Conservation (phyloP, 1,139 yeast genomes). For the Yamadazyma mexicana region DNA sequence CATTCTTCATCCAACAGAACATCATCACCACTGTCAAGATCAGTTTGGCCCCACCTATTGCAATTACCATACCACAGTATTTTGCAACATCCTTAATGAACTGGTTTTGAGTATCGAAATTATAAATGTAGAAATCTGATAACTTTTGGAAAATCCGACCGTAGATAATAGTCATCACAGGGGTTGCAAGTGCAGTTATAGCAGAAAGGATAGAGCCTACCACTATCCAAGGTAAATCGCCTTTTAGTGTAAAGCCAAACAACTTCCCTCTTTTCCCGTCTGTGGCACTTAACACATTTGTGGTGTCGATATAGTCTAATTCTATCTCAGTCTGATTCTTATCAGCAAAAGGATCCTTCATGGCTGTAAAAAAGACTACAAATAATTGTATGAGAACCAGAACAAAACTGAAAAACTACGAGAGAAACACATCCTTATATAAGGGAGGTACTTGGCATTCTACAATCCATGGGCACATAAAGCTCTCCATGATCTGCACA, state of each 20-base stretch:
- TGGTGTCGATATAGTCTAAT: slow-evolving; percentile 9
- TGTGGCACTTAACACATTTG: slow-evolving; percentile 4
- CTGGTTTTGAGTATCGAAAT: slow-evolving; percentile 20
- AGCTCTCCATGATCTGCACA: neutral
- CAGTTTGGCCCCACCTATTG: slow-evolving; percentile 56
- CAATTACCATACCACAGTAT: slow-evolving; percentile 54
- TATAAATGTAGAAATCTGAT: slow-evolving; percentile 32
- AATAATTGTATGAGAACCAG: too few species aligned
- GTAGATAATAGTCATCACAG: slow-evolving; percentile 62
- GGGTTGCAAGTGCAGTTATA: slow-evolving; percentile 54
- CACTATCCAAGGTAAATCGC: slow-evolving; percentile 24
- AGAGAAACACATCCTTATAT: neutral
- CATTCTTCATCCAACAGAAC: slow-evolving; percentile 64
- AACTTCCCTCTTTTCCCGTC: slow-evolving; percentile 16
- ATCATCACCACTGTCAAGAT: slow-evolving; percentile 58
- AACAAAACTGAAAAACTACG: neutral
- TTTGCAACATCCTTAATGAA: slow-evolving; percentile 48
- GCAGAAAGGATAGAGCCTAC: slow-evolving; percentile 25
- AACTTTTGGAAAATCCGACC: slow-evolving; percentile 64
- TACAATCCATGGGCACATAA: neutral
- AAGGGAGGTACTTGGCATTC: neutral
- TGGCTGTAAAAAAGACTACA: neutral
- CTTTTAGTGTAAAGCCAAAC: slow-evolving; percentile 25
- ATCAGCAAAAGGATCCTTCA: slow-evolving; percentile 5
- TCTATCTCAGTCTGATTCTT: slow-evolving; percentile 6